Evolutionary conservation across 2,329 filamentous ascomycete species (phyloP), one percentile per base, ranked within the genome.

Genomic region (Boeremia lycopersici): DNA sequence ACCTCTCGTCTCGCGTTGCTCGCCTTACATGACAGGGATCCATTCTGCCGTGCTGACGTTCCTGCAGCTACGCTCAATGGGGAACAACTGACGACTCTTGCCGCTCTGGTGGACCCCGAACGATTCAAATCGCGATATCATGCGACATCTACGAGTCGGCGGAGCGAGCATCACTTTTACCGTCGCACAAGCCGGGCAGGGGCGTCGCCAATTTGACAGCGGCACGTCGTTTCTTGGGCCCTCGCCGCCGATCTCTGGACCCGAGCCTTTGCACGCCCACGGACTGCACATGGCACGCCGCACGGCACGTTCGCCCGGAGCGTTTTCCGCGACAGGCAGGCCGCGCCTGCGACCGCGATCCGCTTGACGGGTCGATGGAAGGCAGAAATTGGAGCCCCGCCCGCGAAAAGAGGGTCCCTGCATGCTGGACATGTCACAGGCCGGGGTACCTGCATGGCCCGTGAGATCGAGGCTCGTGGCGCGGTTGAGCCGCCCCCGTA

Each of bases 381-480:
- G 33, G 17, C 34, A 15, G 42, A 35, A 42, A 33, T n/a, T 28
- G 41, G 36, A 46, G 38, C 31, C 42, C 36, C 17, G 46, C 41
- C 52, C 47, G 40, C 26, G 52, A 31, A 47, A 31, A 2, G 26
- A 46, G 36, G 46, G 42, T 17, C 52, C 41, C 52, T 55, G 52
- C 46, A 50, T 55, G 19, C 26, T 35, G 23, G 29, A 45, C 15
- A 30, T 49, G 42, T 55, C 52, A 55, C 52, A 49, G 23, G 52
- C 52, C 46, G 31, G 52, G 52, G 52, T 55, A 31, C 34, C 30
- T 55, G 52, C 52, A 55, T 55, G 52, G 52, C 13, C 41, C 35
- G 41, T 41, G 46, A 26, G 15, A 48, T 42, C 41, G 46, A 55
- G 52, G 52, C 52, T 41, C 15, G 41, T 46, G 46, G 52, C 52